Base-by-base conservation (phyloP, 306 rosid species). In the Hippophae rhamnoides region DNA sequence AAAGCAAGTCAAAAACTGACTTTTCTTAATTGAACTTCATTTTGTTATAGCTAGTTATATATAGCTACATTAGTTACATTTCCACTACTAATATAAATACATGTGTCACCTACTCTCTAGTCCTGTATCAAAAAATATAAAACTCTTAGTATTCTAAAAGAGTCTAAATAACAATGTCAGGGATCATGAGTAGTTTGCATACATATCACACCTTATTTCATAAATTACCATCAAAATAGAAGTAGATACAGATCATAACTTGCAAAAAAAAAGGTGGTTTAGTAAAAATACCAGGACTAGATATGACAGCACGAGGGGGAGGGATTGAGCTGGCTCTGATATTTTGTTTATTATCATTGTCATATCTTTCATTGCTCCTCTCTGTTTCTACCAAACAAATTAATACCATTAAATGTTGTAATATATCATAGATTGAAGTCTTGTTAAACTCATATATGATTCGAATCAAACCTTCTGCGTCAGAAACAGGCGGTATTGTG, bases 281-380 rank as follows among this genome's bases (percentile, higher is more conserved):
- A 54, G 47, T 14, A 50, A 56, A 53, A 58, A 73, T 83, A 90
- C 98, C 84, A 43, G 95, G 92, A 75, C 98, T 90, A 52, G 98
- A 90, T 66, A 90, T 56, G 62, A 87, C 84, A 43, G 95, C 98
- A 8, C 98, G 94, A 0, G 98, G 98, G 31, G 75, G 87, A 42
- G 79, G 95, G 56, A 87, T 72, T 11, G 86, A 47, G 62, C 78
- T 49, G 49, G 81, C 89, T 76, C 87, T 76, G 54, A 69, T 76
- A 60, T 79, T 74, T 45, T 74, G 71, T 72, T 47, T 81, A 60
- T 60, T 11, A 31, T 62, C 68, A 57, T 81, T 94, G 10, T 83
- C 84, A 57, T 18, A 47, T 18, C 23, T 57, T 60, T 55, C 56
- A 14, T 38, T 74, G 43, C 71, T 77, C 66, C 67, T 73, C 70